Conservation (phyloP, 805 yeast species). For the Starmerella scarabaei region DNA sequence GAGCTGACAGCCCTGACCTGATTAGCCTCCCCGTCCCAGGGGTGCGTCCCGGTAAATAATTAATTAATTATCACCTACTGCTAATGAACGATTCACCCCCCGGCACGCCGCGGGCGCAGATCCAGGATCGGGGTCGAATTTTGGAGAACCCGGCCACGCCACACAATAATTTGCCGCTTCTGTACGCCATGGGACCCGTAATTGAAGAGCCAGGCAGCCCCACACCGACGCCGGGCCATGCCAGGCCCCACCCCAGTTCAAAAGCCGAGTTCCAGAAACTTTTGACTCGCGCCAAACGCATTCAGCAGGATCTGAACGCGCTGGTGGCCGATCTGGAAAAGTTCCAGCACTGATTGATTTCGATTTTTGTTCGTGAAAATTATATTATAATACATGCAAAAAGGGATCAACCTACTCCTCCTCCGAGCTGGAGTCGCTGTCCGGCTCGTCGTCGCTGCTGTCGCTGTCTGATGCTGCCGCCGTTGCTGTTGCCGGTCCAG, state of each 20-base stretch:
- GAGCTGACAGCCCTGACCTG: too few species aligned
- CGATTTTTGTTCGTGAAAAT: background rate
- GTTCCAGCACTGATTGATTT: background rate
- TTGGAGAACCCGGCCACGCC: conserved; percentile 13
- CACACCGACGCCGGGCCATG: conserved; percentile 2
- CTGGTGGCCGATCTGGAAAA: conserved; percentile 9
- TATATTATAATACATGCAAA: background rate
- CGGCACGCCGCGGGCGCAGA: conserved; percentile 12
- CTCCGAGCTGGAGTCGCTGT: conserved; percentile 25
- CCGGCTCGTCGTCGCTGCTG: conserved; percentile 22
- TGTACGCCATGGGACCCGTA: conserved; percentile 18
- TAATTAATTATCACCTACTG: too few species aligned
- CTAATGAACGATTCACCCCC: conserved; percentile 2
- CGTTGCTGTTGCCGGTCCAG: conserved; percentile 9
- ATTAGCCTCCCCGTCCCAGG: too few species aligned
- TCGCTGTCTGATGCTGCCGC: conserved; percentile 19
- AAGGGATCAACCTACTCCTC: conserved; percentile 28
- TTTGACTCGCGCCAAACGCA: conserved; percentile 7
- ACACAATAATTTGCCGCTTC: conserved; percentile 2
- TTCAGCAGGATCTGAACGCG: conserved; percentile 12
- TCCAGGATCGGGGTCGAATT: background rate
- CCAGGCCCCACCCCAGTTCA: background rate
- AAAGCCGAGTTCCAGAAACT: conserved; percentile 1
- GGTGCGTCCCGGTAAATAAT: too few species aligned
- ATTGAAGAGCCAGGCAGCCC: conserved; percentile 19